Percentiles rank a stretch among this genome's conserved stretches.
phyloP scores from a whole-genome alignment of 1,139 yeast genomes.

The Nakaseomyces uthaithaninus region DNA sequence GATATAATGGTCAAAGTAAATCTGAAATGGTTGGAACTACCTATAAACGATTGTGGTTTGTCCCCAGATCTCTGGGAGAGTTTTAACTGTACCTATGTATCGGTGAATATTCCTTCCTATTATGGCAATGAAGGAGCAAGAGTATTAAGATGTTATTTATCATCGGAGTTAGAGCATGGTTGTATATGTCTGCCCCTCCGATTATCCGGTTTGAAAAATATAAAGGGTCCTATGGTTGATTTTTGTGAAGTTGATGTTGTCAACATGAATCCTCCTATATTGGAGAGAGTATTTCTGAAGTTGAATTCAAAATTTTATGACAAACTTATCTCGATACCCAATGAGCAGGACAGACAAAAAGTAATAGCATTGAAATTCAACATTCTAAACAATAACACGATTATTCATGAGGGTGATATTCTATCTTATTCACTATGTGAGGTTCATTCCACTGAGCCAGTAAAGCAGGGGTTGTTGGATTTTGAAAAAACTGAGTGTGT shows the following conservation, averaged over 20 bases:
- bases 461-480: slow-evolving; percentile 19
- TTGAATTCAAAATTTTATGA: slow-evolving; percentile 19
- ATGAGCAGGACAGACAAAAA: slow-evolving; percentile 15
- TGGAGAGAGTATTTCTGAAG: slow-evolving; percentile 16
- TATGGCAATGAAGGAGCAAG: background rate
- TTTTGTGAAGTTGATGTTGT: slow-evolving; percentile 14
- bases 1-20: slow-evolving; percentile 10
- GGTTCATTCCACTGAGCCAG: slow-evolving; percentile 18
- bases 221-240: slow-evolving; percentile 1
- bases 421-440: slow-evolving; percentile 18
- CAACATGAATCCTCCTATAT: slow-evolving; percentile 12
- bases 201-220: slow-evolving; percentile 13
- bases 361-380: slow-evolving; percentile 21
- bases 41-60: background rate
- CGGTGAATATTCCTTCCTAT: background rate
- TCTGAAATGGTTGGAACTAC: slow-evolving; percentile 1
- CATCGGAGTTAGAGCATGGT: background rate
- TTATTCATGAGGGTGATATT: slow-evolving; percentile 16
- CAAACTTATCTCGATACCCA: slow-evolving; percentile 15
- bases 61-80: slow-evolving; percentile 1
- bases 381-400: slow-evolving; percentile 14
- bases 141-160: slow-evolving; percentile 1
- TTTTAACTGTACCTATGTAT: background rate
- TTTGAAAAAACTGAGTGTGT: slow-evolving; percentile 19
- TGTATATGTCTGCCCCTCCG: slow-evolving; percentile 12